Base-by-base conservation (phyloP, 108 stramenopile species). In the Seminavis robusta region DNA sequence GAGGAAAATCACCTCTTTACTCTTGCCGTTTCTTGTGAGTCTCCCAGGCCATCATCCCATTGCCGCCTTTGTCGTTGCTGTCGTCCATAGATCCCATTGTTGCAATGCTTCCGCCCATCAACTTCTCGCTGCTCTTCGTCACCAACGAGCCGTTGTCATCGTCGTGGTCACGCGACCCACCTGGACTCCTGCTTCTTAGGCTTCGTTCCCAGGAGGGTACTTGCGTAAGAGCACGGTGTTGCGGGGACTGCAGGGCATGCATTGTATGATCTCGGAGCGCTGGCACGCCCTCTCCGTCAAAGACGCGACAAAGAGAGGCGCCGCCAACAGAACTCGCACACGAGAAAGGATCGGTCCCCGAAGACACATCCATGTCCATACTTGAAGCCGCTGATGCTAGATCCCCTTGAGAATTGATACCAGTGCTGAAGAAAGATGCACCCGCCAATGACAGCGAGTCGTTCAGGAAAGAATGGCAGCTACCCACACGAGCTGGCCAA, bases 151-250 rank as follows among this genome's bases (percentile, higher is more conserved):
- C n/a, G n/a, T n/a, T n/a, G n/a, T n/a, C n/a, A n/a, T n/a, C n/a
- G n/a, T n/a, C n/a, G n/a, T n/a, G n/a, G n/a, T n/a, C n/a, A n/a
- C n/a, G n/a, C n/a, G n/a, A n/a, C n/a, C n/a, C n/a, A n/a, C n/a
- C n/a, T n/a, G 57, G 57, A 45, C 44, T 46, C 7, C 45, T 33
- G 7, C 6, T 44, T 32, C 42, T 43, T 31, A 59, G 28, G 27
- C 19, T 17, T 33, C 57, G 57, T 16, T 59, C 57, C 57, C 57
- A 59, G n/a, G 57, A 59, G 4, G 52, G 52, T 34, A 53, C 37
- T 4, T 15, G n/a, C 4, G 32, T 10, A 9, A 53, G 37, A 16
- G 29, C 32, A 7, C 34, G 32, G 15, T 5, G 52, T 19, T n/a
- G 13, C 4, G 52, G 29, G 21, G 57, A 20, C 17, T 16, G 42